phyloP scores from a whole-genome alignment of 2,329 filamentous ascomycete species.

The Diaporthe eres region DNA sequence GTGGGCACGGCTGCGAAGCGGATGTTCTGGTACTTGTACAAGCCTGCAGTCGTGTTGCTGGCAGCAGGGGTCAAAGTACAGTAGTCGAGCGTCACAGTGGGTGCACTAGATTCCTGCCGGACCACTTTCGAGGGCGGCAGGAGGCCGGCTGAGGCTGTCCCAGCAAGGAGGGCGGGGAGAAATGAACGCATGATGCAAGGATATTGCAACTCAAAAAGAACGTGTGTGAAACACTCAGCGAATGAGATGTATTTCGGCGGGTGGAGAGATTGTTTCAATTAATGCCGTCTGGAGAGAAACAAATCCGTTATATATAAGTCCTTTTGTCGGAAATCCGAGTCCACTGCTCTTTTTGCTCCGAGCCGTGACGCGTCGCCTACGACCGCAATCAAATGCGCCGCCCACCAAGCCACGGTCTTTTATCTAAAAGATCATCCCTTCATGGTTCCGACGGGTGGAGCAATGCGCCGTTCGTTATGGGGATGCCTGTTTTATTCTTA shows the following conservation, averaged over 20 bases:
- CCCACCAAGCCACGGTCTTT: conserved; percentile 24
- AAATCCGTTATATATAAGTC: not conserved
- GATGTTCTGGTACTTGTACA: conserved; percentile 55
- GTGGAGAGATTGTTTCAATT: not conserved
- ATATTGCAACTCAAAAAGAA: not conserved
- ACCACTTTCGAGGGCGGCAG: conserved; percentile 28
- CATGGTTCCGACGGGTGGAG: conserved; percentile 5
- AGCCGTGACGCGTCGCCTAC: conserved; percentile 17
- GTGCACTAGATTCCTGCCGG: conserved; percentile 30
- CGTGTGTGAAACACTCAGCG: conserved; percentile 2
- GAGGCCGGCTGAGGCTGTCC: conserved; percentile 1
- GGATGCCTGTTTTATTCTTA: conserved; percentile 3
- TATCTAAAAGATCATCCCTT: conserved; percentile 4
- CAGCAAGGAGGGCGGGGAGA: conserved; percentile 17
- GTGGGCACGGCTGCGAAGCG: conserved; percentile 52
- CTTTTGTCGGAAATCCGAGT: not conserved
- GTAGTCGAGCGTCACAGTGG: conserved; percentile 49
- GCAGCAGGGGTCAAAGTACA: conserved; percentile 46
- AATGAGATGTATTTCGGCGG: not conserved
- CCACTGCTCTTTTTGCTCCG: not conserved
- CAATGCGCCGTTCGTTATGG: not conserved
- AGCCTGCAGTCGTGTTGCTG: conserved; percentile 46
- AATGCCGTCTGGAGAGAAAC: not conserved
- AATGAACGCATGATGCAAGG: conserved; percentile 22
- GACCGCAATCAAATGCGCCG: conserved; percentile 20